phyloP scores from a whole-genome alignment of 805 yeast species.

The Hagleromyces aurorensis region DNA sequence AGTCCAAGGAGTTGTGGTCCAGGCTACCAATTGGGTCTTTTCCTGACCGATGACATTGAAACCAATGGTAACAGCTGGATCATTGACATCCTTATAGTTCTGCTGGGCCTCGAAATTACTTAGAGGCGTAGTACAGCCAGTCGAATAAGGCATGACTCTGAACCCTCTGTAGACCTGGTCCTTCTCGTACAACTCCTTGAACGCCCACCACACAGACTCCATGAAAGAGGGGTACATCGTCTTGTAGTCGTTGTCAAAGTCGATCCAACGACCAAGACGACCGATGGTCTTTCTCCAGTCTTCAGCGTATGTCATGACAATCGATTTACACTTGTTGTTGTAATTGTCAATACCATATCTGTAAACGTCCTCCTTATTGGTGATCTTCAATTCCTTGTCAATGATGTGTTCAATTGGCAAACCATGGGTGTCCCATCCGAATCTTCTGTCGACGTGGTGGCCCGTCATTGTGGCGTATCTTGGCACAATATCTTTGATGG shows the following conservation, averaged over 20 bases:
- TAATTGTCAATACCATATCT: conserved; percentile 89
- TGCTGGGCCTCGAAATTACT: conserved; percentile 98
- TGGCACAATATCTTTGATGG: conserved; percentile 95
- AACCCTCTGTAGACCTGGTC: conserved; percentile 88
- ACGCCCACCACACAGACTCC: conserved; percentile 99
- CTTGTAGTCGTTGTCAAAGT: conserved; percentile 96
- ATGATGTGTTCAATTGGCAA: conserved; percentile 97
- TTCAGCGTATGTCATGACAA: conserved; percentile 93
- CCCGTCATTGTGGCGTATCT: conserved; percentile 98
- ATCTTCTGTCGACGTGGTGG: conserved; percentile 89
- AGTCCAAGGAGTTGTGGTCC: conserved; percentile 99
- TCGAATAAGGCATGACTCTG: conserved; percentile 98
- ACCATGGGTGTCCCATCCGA: conserved; percentile 99
- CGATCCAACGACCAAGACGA: conserved; percentile 98
- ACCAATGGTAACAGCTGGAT: conserved; percentile 92
- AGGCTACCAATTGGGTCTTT: conserved; percentile 79
- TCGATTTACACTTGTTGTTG: conserved; percentile 89
- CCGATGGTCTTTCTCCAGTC: conserved; percentile 94
- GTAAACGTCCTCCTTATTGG: conserved; percentile 91
- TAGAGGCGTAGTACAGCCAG: conserved; percentile 93
- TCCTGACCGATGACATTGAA: conserved; percentile 78
- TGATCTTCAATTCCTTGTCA: conserved; percentile 92
- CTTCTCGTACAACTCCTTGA: conserved; percentile 78
- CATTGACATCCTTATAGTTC: conserved; percentile 93
- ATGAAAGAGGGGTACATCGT: conserved; percentile 91